phyloP scores from a whole-genome alignment of 179 eudicot species.

The Kewa caespitosa region DNA sequence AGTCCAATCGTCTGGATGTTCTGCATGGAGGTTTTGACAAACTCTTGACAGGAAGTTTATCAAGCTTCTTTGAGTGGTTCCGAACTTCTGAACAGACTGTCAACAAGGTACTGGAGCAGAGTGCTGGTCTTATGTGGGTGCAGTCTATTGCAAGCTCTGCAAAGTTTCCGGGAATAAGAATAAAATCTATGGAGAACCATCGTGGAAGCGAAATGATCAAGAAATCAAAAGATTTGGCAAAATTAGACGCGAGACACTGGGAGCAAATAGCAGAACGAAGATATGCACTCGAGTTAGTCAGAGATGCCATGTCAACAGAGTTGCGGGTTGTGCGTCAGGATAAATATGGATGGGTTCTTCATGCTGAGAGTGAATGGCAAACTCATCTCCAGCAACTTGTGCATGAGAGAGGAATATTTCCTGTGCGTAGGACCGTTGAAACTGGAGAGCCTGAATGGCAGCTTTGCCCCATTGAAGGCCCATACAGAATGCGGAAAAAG shows the following conservation, averaged over 20 bases:
- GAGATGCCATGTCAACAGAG: constrained; percentile 91
- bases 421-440: constrained; percentile 48
- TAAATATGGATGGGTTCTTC: constrained; percentile 98
- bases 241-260: constrained; percentile 70
- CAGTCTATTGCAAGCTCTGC: constrained; percentile 84
- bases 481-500: constrained; percentile 96
- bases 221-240: constrained; percentile 67
- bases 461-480: constrained; percentile 99
- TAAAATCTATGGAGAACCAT: constrained; percentile 90
- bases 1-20: constrained; percentile 71
- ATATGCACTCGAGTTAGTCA: constrained; percentile 81
- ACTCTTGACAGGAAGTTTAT: constrained; percentile 72
- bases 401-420: constrained; percentile 93
- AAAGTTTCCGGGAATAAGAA: constrained; percentile 92
- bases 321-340: constrained; percentile 94
- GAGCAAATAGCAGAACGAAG: constrained; percentile 89
- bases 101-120: constrained; percentile 83
- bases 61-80: constrained; percentile 83
- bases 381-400: constrained; percentile 94
- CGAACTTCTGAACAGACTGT: constrained; percentile 63
- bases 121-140: constrained; percentile 95
- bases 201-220: constrained; percentile 81
- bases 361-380: constrained; percentile 99
- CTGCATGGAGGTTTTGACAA: constrained; percentile 93
- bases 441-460: constrained; percentile 75